Evolutionary conservation across 768 basidiomycete genomes (phyloP), one percentile per base, ranked within the genome.

Genomic region (Boletales sp.): DNA sequence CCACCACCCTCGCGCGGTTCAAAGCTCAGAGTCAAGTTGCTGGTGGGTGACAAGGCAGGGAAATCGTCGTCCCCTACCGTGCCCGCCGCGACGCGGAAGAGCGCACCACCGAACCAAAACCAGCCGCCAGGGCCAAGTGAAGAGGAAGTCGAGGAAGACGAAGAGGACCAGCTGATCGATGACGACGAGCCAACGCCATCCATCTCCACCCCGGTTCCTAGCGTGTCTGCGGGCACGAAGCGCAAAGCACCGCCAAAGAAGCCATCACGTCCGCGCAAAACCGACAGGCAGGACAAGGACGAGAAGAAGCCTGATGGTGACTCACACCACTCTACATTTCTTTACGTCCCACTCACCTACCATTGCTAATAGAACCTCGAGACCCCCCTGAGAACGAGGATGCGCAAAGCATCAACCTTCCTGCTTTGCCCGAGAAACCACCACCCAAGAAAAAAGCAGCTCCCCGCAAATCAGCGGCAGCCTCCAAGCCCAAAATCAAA

Each of bases 91-190:
- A 47, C 41, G 28, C 63, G 66, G 42, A 67, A 68, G 53, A 46
- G 25, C 45, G 39, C 36, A 50, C 49, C 55, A 19, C 66, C 45
- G 17, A 57, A 50, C 35, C 57, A 44, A 31, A 48, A 51, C 5
- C 56, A 61, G 48, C 54, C 59, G 28, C 70, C 18, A 9, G 33
- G 53, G 17, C 57, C 45, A 19, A 55, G 62, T 40, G 77, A 74
- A 13, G 80, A 81, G 19, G 83, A 83, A 32, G 79, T 75, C 14
- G 79, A 80, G 8, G 84, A 86, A 31, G 78, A 78, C 0, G 86
- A 87, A 64, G 86, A 88, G 69, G 87, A 90, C 71, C 82, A 89
- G 58, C 78, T 90, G 56, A 84, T 89, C 57, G 87, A 90, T 66
- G 87, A 87, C 51, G 84, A 75, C 39, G 75, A 62, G 44, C 60